Conservation (phyloP, 108 stramenopile genomes). For the Nitzschia palea region DNA sequence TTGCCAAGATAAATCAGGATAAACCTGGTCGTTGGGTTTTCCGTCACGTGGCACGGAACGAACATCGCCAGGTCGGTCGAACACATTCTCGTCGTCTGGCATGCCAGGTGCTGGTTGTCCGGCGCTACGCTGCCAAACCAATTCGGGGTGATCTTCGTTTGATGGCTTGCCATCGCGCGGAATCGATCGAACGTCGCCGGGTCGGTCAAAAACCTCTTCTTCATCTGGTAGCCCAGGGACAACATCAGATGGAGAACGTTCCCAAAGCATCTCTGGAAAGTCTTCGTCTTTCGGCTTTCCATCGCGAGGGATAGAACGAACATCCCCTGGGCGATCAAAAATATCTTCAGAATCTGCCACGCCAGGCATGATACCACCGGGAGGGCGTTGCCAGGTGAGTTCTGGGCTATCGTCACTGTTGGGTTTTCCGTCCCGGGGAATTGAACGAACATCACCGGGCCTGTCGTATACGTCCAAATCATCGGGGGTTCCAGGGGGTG, state of each 20-base stretch:
- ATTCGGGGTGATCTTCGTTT: slow-evolving; percentile 5
- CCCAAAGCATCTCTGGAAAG: slow-evolving; percentile 17
- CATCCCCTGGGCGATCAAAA: slow-evolving; percentile 26
- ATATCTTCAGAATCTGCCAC: slow-evolving; percentile 17
- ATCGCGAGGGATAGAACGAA: slow-evolving; percentile 34
- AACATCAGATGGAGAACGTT: neutral
- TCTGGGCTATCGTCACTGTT: slow-evolving; percentile 21
- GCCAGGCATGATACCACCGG: neutral
- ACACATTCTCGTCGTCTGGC: slow-evolving; percentile 6
- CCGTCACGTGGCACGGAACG: slow-evolving; percentile 27
- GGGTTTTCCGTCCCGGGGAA: slow-evolving; percentile 29
- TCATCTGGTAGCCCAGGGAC: slow-evolving; percentile 12
- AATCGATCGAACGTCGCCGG: slow-evolving; percentile 23
- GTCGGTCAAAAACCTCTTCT: slow-evolving; percentile 18
- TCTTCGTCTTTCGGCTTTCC: slow-evolving; percentile 23
- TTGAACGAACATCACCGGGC: slow-evolving; percentile 26
- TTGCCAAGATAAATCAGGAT: slow-evolving; percentile 4
- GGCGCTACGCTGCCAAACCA: slow-evolving; percentile 8
- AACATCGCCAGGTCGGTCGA: slow-evolving; percentile 25
- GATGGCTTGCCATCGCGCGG: slow-evolving; percentile 22
- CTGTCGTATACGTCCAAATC: slow-evolving; percentile 28
- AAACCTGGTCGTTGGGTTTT: slow-evolving; percentile 1
- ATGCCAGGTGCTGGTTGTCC: neutral
- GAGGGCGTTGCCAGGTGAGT: slow-evolving; percentile 10
- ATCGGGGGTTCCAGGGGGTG: slow-evolving; percentile 19